Base-by-base conservation (phyloP, 139 green algal genomes). In the Nannochloris sp. region DNA sequence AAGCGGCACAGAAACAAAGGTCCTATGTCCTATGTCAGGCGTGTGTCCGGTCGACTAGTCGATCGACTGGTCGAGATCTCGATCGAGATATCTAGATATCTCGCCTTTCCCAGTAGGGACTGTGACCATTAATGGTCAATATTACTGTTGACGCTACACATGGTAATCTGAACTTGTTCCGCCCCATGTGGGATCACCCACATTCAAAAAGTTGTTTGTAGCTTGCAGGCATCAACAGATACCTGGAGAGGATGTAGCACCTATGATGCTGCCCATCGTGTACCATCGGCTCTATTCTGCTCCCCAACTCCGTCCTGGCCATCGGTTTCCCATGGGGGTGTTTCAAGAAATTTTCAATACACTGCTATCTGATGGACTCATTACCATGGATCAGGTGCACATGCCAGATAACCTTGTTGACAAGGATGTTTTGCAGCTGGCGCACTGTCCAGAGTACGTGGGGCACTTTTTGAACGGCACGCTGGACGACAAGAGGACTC, bases 301-400 rank as follows among this genome's bases (percentile, higher is more conserved):
- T 1, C 85, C 87, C 2, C 51, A 72, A 50, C 67, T 94, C 26
- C 49, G 72, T 2, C 33, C 67, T 9, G 80, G 78, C 1, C 87
- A 94, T 69, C 67, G 79, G 2, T 95, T 95, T 58, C 87, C 87
- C 0, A 94, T 95, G 87, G 74, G 51, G 5, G 76, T 91, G 14
- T 88, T 88, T 60, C 31, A 67, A 6, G 16, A 33, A 10, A 87
- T 89, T 33, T 59, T 85, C 14, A 57, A 79, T 5, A 48, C 56
- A 2, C 69, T 87, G 45, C 56, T 88, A 16, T 11, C 61, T 0
- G 64, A 84, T 8, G 66, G 65, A 10, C 50, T 84, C 17, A 71
- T 82, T 2, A n/a, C 56, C 0, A 53, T 67, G 1, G 23, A 49
- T 3, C 61, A 75, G 51, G 29, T 71, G 8, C 62, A 71, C 14